Evolutionary conservation across 441 rosid genomes (phyloP).

Genomic region (Eruca vesicaria): DNA sequence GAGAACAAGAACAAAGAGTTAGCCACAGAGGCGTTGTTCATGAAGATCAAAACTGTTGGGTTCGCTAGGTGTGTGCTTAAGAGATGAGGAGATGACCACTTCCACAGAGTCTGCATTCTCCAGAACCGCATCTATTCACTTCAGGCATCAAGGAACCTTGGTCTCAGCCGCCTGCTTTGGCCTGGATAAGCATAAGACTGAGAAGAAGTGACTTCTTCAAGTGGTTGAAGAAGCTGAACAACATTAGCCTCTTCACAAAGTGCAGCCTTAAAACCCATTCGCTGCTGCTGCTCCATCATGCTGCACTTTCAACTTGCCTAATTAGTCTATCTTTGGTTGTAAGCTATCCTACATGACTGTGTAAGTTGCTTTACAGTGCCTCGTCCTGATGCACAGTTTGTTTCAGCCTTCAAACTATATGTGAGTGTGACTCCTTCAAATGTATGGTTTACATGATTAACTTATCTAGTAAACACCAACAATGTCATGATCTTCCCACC

Average conservation of each 20-base stretch:
- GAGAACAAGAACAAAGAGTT: conserved; percentile 55
- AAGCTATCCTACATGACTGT: conserved; percentile 9
- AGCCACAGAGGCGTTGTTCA: conserved; percentile 45
- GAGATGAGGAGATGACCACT: conserved; percentile 61
- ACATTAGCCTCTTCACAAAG: conserved; percentile 40
- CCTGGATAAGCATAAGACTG: conserved; percentile 48
- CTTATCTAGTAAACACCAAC: conserved; percentile 28
- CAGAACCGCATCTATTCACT: conserved; percentile 33
- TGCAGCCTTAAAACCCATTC: conserved; percentile 18
- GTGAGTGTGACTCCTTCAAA: conserved; percentile 9
- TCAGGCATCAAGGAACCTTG: conserved; percentile 45
- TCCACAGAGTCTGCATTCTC: conserved; percentile 45
- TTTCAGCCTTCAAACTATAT: conserved; percentile 1
- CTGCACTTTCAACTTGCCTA: conserved; percentile 20
- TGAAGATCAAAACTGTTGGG: conserved; percentile 58
- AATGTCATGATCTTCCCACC: conserved; percentile 37
- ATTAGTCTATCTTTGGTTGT: conserved; percentile 18
- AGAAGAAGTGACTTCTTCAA: conserved; percentile 33
- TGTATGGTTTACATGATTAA: conserved; percentile 35
- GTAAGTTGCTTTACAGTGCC: conserved; percentile 25
- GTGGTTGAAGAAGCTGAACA: conserved; percentile 49
- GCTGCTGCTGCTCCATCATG: conserved; percentile 23
- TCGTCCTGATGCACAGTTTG: conserved; percentile 28
- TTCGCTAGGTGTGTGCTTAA: conserved; percentile 51
- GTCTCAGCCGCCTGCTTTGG: conserved; percentile 36